Percentiles rank a stretch among this genome's conserved stretches.
Conservation (phyloP, 768 basidiomycete genomes). For the Sistotremastrum niveocremeum region DNA sequence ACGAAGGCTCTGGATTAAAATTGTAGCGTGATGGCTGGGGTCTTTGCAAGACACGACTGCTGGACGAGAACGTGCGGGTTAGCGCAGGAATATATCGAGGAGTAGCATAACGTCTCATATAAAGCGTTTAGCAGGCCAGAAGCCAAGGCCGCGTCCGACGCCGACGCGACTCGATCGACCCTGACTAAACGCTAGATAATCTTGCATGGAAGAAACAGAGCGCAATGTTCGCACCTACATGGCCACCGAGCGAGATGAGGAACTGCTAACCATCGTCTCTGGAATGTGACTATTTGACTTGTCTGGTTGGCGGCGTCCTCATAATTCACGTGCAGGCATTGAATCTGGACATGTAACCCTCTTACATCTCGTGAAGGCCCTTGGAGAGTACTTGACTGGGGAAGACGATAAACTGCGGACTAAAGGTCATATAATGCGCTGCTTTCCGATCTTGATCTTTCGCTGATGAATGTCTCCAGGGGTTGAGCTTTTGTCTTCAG, state of each 20-base stretch:
- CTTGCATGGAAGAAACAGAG: conserved; percentile 28
- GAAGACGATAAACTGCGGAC: conserved; percentile 67
- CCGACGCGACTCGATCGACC: too few relatives aligned
- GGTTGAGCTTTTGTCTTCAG: conserved; percentile 65
- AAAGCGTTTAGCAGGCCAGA: not conserved
- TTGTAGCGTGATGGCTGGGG: conserved; percentile 53
- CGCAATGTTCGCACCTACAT: conserved; percentile 63
- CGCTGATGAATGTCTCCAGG: conserved; percentile 32
- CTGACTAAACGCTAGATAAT: too few relatives aligned
- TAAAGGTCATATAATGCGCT: conserved; percentile 42
- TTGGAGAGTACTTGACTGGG: conserved; percentile 80
- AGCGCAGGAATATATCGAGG: conserved; percentile 2
- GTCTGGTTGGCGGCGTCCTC: not conserved
- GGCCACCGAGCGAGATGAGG: conserved; percentile 44
- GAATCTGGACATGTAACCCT: conserved; percentile 45
- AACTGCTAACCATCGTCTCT: conserved; percentile 42
- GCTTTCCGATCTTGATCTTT: conserved; percentile 5
- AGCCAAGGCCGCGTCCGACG: not conserved
- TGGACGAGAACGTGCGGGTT: conserved; percentile 33
- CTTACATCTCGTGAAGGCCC: conserved; percentile 68
- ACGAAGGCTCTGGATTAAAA: conserved; percentile 52
- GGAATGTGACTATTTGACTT: conserved; percentile 28
- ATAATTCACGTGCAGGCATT: conserved; percentile 25
- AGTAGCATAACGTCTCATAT: not conserved
- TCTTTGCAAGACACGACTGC: conserved; percentile 20